Evolutionary conservation across 1,284 basidiomycete species (phyloP), one percentile per base, ranked within the genome.

Genomic region (Ceratobasidium sp.): DNA sequence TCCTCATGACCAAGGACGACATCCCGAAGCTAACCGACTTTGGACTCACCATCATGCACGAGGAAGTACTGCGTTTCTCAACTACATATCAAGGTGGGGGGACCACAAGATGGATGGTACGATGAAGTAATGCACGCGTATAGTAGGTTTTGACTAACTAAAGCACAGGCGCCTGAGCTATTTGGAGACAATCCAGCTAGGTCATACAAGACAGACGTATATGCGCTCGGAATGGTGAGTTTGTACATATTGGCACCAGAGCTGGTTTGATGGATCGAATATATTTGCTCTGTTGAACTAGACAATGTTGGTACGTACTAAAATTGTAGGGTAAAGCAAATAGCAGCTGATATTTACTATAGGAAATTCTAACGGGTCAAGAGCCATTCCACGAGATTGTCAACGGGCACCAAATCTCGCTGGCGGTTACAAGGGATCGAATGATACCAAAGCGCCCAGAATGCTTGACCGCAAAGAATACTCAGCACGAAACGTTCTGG

Each of bases 211-310:
- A 53, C 66, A 33, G 66, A 53, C 46, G 66, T 68, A 53, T 68
- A 68, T 53, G 66, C 66, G n/a, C 33, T 68, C n/a, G 66, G 66
- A 53, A 68, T 68, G 66, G 66, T 68, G n/a, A 12, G 46, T 49
- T 49, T 12, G 46, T 49, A n/a, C n/a, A n/a, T 49, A 10, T 18
- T 49, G 46, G 18, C 7, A 6, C 44, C 46, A 13, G 39, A 20
- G 40, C 26, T 20, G 7, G 33, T 33, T 44, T 15, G n/a, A 66
- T 18, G 20, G 20, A 23, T 46, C 20, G 33, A n/a, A n/a, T n/a
- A n/a, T 13, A 42, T 12, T 9, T 18, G 42, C 9, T 42, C 28
- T 51, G 6, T 53, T 53, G 51, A 23, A 18, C 20, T 39, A 68
- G 66, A 68, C 26, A 28, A 33, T 68, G 20, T 23, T 68, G 3